Percentiles rank a stretch among this genome's conserved stretches.
These are phyloP conservation scores for Paecilomyces sp. DNA, from an alignment of 2,329 filamentous ascomycete species.

Conservation along the genomic window DNA sequence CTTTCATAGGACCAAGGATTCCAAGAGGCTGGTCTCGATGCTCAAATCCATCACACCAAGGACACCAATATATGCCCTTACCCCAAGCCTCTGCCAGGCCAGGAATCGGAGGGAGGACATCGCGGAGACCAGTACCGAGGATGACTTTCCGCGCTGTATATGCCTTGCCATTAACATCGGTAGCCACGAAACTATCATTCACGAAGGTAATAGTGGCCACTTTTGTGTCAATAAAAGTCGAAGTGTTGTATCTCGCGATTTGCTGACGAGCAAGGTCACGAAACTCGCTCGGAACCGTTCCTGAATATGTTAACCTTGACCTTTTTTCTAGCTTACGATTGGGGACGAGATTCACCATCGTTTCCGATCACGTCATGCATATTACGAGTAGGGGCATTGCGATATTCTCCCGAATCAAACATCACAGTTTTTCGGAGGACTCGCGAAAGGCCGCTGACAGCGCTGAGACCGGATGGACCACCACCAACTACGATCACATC, in stretches of 20 bases:
- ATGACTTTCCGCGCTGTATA: conserved; percentile 49
- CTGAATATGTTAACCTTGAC: conserved; percentile 21
- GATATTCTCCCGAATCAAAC: conserved; percentile 53
- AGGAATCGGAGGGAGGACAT: conserved; percentile 49
- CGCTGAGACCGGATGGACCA: conserved; percentile 50
- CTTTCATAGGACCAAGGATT: conserved; percentile 41
- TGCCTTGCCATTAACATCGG: conserved; percentile 22
- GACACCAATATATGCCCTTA: conserved; percentile 56
- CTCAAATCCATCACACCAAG: conserved; percentile 59
- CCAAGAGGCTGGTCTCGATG: conserved; percentile 54
- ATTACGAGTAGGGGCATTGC: conserved; percentile 50
- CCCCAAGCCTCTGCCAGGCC: conserved; percentile 52
- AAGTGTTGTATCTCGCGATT: conserved; percentile 43
- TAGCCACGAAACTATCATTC: conserved; percentile 41
- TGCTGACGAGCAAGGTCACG: conserved; percentile 48
- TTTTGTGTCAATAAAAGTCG: conserved; percentile 46
- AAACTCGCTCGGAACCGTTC: conserved; percentile 49
- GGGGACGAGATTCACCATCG: conserved; percentile 40
- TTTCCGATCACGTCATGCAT: conserved; percentile 57
- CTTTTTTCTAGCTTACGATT: conserved; percentile 1
- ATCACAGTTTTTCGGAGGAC: conserved; percentile 50
- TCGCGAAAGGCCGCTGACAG: conserved; percentile 52
- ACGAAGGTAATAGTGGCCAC: conserved; percentile 32
- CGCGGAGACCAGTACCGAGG: conserved; percentile 51
- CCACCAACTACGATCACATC: conserved; percentile 54